Evolutionary conservation across 441 rosid genomes (phyloP).

Genomic region (Adansonia rubrostipa): DNA sequence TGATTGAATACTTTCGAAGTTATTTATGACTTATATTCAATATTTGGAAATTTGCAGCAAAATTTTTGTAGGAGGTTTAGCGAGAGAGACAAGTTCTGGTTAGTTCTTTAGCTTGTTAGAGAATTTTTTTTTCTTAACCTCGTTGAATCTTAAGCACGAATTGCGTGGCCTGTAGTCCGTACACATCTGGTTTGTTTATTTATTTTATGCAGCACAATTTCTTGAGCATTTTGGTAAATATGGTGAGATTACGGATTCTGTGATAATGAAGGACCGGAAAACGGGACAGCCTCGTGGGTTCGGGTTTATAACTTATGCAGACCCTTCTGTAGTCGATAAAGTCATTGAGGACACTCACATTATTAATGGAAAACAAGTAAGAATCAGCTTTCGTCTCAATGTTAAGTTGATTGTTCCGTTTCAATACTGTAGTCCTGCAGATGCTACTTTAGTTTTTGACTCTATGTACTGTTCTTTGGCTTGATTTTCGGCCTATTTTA

Average conservation of each 20-base stretch:
- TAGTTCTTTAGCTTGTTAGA: slow-evolving; percentile 50
- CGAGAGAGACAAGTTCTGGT: slow-evolving; percentile 92
- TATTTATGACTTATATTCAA: slow-evolving; percentile 20
- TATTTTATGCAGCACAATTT: slow-evolving; percentile 66
- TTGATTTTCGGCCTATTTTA: slow-evolving; percentile 31
- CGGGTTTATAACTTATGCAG: slow-evolving; percentile 91
- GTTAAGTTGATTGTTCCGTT: neutral
- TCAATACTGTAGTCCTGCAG: neutral
- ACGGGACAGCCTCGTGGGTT: slow-evolving; percentile 94
- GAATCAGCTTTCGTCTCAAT: neutral
- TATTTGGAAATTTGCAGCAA: slow-evolving; percentile 72
- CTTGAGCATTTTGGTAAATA: slow-evolving; percentile 80
- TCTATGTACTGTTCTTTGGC: neutral
- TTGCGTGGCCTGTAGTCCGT: neutral
- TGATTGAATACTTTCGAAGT: neutral
- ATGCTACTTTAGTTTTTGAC: slow-evolving; percentile 6
- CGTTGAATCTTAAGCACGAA: slow-evolving; percentile 18
- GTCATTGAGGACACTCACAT: slow-evolving; percentile 78
- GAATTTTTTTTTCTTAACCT: slow-evolving; percentile 22
- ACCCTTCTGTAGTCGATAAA: slow-evolving; percentile 83
- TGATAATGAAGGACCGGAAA: slow-evolving; percentile 91
- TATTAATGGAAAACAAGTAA: slow-evolving; percentile 86
- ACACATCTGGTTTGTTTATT: neutral
- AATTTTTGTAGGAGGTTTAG: slow-evolving; percentile 94
- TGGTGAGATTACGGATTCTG: slow-evolving; percentile 92